A percentile compares a stretch with the other conserved stretches of the same genome.
Evolutionary conservation across 306 rosid genomes (phyloP).

Genomic region (Vachellia pachyceras): DNA sequence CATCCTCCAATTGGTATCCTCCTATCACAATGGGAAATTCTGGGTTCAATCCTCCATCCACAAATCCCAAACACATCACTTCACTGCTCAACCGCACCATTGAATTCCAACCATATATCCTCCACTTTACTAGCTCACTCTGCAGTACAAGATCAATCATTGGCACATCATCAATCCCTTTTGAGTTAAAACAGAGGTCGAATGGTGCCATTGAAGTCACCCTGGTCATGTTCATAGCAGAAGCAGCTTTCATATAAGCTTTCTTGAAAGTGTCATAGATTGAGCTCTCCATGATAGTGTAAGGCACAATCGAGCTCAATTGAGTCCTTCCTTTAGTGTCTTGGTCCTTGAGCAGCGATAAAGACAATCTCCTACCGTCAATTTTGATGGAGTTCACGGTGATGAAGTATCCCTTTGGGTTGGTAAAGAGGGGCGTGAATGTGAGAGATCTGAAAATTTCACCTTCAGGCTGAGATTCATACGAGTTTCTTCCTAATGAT

Average conservation of each 20-base stretch:
- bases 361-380: slow-evolving; percentile 46
- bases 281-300: slow-evolving; percentile 55
- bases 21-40: slow-evolving; percentile 50
- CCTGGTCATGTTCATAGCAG: slow-evolving; percentile 50
- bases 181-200: slow-evolving; percentile 50
- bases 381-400: slow-evolving; percentile 52
- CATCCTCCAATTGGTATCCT: slow-evolving; percentile 62
- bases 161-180: slow-evolving; percentile 42
- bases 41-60: slow-evolving; percentile 60
- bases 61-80: slow-evolving; percentile 56
- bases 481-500: slow-evolving; percentile 26
- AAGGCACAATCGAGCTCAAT: slow-evolving; percentile 64
- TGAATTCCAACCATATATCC: slow-evolving; percentile 54
- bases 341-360: slow-evolving; percentile 21
- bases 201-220: slow-evolving; percentile 56
- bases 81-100: slow-evolving; percentile 51
- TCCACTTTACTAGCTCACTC: slow-evolving; percentile 68
- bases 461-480: slow-evolving; percentile 26
- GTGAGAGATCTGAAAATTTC: slow-evolving; percentile 49
- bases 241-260: slow-evolving; percentile 52
- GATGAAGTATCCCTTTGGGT: slow-evolving; percentile 54
- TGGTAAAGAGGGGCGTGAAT: slow-evolving; percentile 57
- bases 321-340: slow-evolving; percentile 39
- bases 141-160: slow-evolving; percentile 59
- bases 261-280: slow-evolving; percentile 38